phyloP scores from a whole-genome alignment of 345 rosid species.

The Aquilaria sinensis region DNA sequence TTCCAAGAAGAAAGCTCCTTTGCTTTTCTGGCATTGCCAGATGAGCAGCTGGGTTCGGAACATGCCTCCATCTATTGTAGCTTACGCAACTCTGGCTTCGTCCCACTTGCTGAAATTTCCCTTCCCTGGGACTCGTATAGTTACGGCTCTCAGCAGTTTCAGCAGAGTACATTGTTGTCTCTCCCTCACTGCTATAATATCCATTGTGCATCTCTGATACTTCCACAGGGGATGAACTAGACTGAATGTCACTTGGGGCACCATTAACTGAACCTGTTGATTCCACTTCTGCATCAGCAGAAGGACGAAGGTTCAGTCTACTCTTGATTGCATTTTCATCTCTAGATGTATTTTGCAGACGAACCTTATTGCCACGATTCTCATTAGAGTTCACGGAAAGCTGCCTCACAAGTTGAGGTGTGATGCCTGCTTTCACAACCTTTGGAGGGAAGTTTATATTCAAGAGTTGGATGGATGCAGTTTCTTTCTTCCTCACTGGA shows the following conservation, averaged over 20 bases:
- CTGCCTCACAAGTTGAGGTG: constrained; percentile 21
- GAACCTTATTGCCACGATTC: constrained; percentile 26
- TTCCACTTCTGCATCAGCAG: constrained; percentile 41
- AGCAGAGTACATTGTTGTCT: constrained; percentile 97
- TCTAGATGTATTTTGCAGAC: constrained; percentile 18
- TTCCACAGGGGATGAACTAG: constrained; percentile 45
- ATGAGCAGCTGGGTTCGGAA: constrained; percentile 36
- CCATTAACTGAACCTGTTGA: constrained; percentile 68
- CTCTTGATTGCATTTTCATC: constrained; percentile 22
- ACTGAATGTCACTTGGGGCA: constrained; percentile 53
- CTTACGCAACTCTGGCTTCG: constrained; percentile 91
- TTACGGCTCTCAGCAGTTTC: constrained; percentile 98
- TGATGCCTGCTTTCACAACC: constrained; percentile 26
- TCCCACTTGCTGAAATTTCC: constrained; percentile 57
- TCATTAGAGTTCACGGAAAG: constrained; percentile 26
- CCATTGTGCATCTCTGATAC: constrained; percentile 38
- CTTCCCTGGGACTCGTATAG: constrained; percentile 73
- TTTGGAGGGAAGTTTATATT: constrained; percentile 87
- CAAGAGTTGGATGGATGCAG: constrained; percentile 56
- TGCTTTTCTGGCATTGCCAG: constrained; percentile 60
- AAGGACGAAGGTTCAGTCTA: constrained; percentile 12
- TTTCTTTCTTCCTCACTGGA: constrained; percentile 55
- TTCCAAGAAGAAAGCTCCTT: constrained; percentile 74
- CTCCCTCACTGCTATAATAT: constrained; percentile 70
- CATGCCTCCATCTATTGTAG: constrained; percentile 69